Evolutionary conservation across 1,284 basidiomycete species (phyloP).

Genomic region (Spongispora temasekensis): DNA sequence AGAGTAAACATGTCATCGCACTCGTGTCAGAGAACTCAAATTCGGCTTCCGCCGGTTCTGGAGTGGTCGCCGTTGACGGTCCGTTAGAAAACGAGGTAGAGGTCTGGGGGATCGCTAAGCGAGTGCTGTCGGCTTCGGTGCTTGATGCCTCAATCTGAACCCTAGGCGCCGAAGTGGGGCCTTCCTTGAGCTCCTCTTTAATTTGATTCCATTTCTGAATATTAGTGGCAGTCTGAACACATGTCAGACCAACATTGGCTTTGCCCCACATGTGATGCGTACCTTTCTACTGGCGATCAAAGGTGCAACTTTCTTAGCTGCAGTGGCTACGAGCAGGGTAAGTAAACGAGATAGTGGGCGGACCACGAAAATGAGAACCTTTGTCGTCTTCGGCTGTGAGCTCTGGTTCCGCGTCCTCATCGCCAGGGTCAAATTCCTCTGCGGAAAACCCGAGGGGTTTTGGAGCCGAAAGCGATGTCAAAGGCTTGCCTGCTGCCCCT

Average conservation of each 20-base stretch:
- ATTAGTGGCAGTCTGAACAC: slow-evolving; percentile 73
- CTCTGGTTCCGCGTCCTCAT: slow-evolving; percentile 38
- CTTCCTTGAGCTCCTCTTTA: slow-evolving; percentile 74
- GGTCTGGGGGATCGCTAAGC: slow-evolving; percentile 6
- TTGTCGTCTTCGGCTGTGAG: slow-evolving; percentile 50
- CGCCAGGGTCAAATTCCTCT: slow-evolving; percentile 42
- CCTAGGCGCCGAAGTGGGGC: slow-evolving; percentile 32
- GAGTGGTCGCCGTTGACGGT: slow-evolving; percentile 32
- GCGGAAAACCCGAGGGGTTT: slow-evolving; percentile 56
- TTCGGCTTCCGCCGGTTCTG: slow-evolving; percentile 50
- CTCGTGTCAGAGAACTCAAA: slow-evolving; percentile 77
- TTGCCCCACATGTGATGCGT: slow-evolving; percentile 23
- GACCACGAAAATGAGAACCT: slow-evolving; percentile 43
- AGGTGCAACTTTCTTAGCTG: slow-evolving; percentile 77
- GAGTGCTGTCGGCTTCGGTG: slow-evolving; percentile 6
- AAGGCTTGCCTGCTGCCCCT: slow-evolving; percentile 45
- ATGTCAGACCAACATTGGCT: neutral
- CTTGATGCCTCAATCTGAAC: slow-evolving; percentile 12
- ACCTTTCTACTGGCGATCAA: slow-evolving; percentile 90
- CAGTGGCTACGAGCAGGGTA: slow-evolving; percentile 44
- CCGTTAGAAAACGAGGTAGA: slow-evolving; percentile 22
- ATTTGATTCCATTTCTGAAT: slow-evolving; percentile 96
- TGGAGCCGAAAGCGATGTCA: slow-evolving; percentile 21
- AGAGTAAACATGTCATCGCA: slow-evolving; percentile 82
- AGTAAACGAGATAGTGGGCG: slow-evolving; percentile 22